Evolutionary conservation across 495 filamentous ascomycete species (phyloP), one percentile per base, ranked within the genome.

Genomic region (Aspergillus funiculosus): DNA sequence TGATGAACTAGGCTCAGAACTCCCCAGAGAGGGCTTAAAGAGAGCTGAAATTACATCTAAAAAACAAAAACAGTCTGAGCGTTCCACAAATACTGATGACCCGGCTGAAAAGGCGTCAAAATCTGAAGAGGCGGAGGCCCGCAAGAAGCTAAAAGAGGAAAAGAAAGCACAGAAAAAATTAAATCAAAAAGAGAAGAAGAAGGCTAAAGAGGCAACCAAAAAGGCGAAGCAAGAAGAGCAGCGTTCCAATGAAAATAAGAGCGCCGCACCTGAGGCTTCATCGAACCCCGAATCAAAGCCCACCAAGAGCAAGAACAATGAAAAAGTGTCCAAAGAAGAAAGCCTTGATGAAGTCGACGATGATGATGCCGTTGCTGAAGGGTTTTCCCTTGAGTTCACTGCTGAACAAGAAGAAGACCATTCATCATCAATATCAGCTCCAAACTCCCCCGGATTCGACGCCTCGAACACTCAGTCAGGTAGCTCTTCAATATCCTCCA

Each of bases 401-500:
- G 46, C 67, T 27, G 67, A 74, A 24, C 49, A 59, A 36, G 60
- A 54, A 43, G 67, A 75, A 41, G 63, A 73, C 6, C 57, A 64
- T 13, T 69, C 60, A 6, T 73, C 75, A 32, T 73, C 77, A n/a
- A n/a, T n/a, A 8, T 77, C 82, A 31, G 60, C 70, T 20, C 74
- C 77, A 13, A 64, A 77, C 32, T 87, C 86, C 5, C 79, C 83
- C 8, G 67, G 62, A 13, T 86, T 85, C 56, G 83, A 90, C 55
- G 67, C 70, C 50, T 72, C 74, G 24, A 70, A 72, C 37, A 54
- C 63, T 15, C 68, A 79, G 44, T 86, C 85, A 36, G 75, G 75
- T 50, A 82, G 76, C 39, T 87, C 85, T 28, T 87, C 85, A 13
- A 78, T 83, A 52, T 87, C 83, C 21, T 87, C 83, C 13, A 72